These are phyloP conservation scores for Trifolium dubium DNA, from an alignment of 306 rosid species.

Conservation along the genomic window DNA sequence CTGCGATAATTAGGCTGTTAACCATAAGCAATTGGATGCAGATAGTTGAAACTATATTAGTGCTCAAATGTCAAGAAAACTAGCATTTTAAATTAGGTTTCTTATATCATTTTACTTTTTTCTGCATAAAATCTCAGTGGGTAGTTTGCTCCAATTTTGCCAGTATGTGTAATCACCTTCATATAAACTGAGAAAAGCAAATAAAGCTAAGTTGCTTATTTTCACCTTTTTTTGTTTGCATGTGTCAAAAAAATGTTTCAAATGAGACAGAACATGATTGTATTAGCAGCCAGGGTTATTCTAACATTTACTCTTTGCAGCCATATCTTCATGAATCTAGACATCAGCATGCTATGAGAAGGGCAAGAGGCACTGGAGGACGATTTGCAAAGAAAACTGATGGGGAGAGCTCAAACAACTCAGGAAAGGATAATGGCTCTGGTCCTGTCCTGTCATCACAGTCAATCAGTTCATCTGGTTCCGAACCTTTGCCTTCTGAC, in stretches of 20 bases:
- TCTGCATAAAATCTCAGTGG: not conserved
- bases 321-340: slow-evolving; percentile 98
- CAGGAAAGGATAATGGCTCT: slow-evolving; percentile 56
- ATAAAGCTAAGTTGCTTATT: not conserved
- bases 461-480: slow-evolving; percentile 84
- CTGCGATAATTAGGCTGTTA: not conserved
- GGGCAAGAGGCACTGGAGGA: slow-evolving; percentile 95
- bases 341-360: slow-evolving; percentile 96
- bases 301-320: slow-evolving; percentile 53
- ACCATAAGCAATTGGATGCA: slow-evolving; percentile 9
- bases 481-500: slow-evolving; percentile 70
- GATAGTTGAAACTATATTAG: slow-evolving; percentile 8
- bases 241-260: slow-evolving; percentile 4
- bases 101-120: slow-evolving; percentile 18
- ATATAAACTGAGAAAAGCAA: slow-evolving; percentile 15
- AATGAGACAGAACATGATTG: not conserved
- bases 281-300: slow-evolving; percentile 23
- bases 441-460: slow-evolving; percentile 73
- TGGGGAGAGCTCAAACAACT: slow-evolving; percentile 48
- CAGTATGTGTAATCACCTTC: not conserved
- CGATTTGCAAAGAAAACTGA: slow-evolving; percentile 86
- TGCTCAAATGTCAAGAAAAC: not conserved
- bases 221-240: not conserved
- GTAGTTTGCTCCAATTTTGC: slow-evolving; percentile 8
- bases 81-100: not conserved